phyloP scores from a whole-genome alignment of 1,284 basidiomycete genomes.

The Earliella scabrosa region DNA sequence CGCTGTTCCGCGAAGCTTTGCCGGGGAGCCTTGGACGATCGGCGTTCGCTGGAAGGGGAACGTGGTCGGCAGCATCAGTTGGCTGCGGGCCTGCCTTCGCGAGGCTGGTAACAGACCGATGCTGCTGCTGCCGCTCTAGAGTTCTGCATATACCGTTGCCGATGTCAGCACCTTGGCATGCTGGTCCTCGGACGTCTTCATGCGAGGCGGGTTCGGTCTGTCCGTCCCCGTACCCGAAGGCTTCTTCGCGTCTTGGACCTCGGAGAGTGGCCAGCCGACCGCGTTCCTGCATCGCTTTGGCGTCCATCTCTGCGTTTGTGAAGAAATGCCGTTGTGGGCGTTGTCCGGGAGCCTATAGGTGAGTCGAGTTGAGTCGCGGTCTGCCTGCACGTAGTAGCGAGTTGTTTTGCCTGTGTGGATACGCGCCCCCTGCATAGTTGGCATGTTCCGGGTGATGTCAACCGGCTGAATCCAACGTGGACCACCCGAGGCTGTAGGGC shows the following conservation, averaged over 20 bases:
- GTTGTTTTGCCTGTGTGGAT: no score
- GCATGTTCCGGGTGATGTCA: no score
- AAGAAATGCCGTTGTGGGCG: neutral
- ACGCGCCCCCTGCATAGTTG: no score
- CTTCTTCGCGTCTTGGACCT: neutral
- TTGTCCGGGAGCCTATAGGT: no score
- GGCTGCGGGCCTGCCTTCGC: conserved; percentile 1
- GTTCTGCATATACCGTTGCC: neutral
- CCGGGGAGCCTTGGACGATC: conserved; percentile 1
- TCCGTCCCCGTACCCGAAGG: neutral
- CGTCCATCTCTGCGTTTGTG: neutral
- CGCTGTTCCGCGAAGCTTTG: conserved; percentile 7
- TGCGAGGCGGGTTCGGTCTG: neutral
- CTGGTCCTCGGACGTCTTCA: neutral
- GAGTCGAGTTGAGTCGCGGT: no score
- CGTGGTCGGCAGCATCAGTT: neutral
- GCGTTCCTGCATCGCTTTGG: neutral
- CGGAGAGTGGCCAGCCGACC: neutral
- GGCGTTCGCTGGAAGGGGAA: neutral
- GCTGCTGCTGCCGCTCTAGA: neutral
- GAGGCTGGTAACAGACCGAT: neutral
- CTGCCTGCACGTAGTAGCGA: no score
- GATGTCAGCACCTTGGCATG: neutral
- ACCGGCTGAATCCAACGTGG: no score
- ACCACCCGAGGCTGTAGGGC: no score